Evolutionary conservation across 1,139 yeast species (phyloP), one percentile per base, ranked within the genome.

Genomic region (Torulaspora pretoriensis): DNA sequence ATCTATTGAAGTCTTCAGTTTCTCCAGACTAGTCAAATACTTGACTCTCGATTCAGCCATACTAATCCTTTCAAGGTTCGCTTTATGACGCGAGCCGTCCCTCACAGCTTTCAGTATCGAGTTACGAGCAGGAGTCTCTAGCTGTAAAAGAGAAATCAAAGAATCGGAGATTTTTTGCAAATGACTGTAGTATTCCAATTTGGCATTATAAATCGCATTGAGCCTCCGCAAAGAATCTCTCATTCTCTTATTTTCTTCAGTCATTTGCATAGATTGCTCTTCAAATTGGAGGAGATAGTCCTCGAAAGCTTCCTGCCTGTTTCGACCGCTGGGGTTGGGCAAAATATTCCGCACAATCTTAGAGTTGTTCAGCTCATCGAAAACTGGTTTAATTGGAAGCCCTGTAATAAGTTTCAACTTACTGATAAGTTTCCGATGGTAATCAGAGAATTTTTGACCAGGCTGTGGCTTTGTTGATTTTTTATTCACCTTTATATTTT

Each of bases 151-250:
- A 3, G 65, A 57, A 1, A 60, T 56, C 30, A 88, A 89, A 40
- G 81, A 81, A 63, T 92, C 97, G 0, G 96, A 88, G 27, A 90
- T 75, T 44, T 75, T 83, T 63, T 92, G 98, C 37, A 92, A 72
- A 52, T 87, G 92, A 54, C 81, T 80, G 67, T 81, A 92, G 62
- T 89, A 92, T 37, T 77, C 87, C 38, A 90, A 75, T 48, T 94
- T 78, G 5, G 82, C 71, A 63, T 92, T 92, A 65, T 82, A 90
- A 0, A 85, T 74, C 24, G 75, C 74, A 52, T 87, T 81, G 49
- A 86, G 72, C 34, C 68, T 68, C 24, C 74, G 71, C 40, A 78
- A 70, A 14, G 78, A 67, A 46, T 76, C 81, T 47, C 75, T 76
- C 14, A 78, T 49, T 3, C 65, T 57, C 38, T 55, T 51, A 40